Base-by-base conservation (phyloP, 306 rosid species). In the Glycine soja region DNA sequence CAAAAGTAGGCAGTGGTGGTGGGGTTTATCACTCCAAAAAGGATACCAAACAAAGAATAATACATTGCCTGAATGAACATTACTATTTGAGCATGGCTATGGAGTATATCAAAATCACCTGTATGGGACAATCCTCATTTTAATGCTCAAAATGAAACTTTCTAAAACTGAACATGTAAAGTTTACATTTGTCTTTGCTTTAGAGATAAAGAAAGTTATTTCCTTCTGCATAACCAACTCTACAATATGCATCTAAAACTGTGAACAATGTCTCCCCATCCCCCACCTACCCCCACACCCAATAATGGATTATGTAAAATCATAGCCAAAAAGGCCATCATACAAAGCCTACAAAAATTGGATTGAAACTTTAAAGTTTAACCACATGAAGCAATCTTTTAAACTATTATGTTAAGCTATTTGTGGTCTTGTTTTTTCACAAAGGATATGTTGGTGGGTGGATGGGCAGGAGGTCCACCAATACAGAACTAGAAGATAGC, bases 1-100 rank as follows among this genome's bases (percentile, higher is more conserved):
- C 84, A 85, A 75, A 74, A 74, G 70, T 32, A 75, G 50, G 30
- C 50, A 45, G 50, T 7, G 59, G 61, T 2, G 15, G 64, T 18
- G 57, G 5, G 45, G 72, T 69, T 51, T 65, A 71, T 36, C 50
- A 52, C 38, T 51, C 40, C 54, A 65, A 51, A 10, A 75, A 71
- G 32, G 64, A 38, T 15, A 5, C 78, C 30, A 30, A 68, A 30
- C 14, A 78, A 42, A 42, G 8, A 42, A 42, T n/a, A 16, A 75
- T 15, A 47, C 11, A 61, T 63, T 36, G 76, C 48, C 30, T 62
- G 13, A 59, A 51, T 48, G 70, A 13, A 57, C 58, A 52, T 54
- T 43, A 52, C 19, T 12, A 15, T 11, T 19, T 53, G 3, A 52
- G 38, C 66, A 72, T 14, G 14, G 45, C 74, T 16, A 72, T 46